Evolutionary conservation across 257 asterid genomes (phyloP).

Genomic region (Plantago ovata): DNA sequence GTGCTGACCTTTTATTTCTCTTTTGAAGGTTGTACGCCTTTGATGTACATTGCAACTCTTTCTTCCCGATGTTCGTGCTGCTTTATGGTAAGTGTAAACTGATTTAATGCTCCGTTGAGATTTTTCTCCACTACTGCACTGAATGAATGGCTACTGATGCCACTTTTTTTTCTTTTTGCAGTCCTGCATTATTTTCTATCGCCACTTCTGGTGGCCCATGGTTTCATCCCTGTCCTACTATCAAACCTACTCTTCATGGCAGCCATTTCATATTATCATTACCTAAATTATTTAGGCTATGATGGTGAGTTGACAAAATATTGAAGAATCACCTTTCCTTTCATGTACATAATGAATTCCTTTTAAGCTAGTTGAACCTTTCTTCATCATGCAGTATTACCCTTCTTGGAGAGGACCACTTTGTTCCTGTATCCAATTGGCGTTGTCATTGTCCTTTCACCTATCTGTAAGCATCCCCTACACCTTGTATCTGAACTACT

Average conservation of each 20-base stretch:
- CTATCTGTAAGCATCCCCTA: constrained; percentile 46
- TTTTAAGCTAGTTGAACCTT: not conserved
- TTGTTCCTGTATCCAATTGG: constrained; percentile 96
- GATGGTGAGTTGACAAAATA: constrained; percentile 59
- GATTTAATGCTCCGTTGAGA: constrained; percentile 11
- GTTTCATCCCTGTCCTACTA: constrained; percentile 77
- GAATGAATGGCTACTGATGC: constrained; percentile 21
- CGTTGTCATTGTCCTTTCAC: constrained; percentile 69
- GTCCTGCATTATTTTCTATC: constrained; percentile 86
- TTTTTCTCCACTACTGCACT: constrained; percentile 16
- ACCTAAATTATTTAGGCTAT: constrained; percentile 90
- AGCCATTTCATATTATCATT: constrained; percentile 88
- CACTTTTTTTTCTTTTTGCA: constrained; percentile 30
- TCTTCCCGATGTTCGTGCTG: constrained; percentile 90
- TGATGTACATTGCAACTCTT: constrained; percentile 99
- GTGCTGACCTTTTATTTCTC: constrained; percentile 26
- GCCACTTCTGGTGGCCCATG: constrained; percentile 92
- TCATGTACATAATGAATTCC: not conserved
- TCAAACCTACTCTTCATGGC: constrained; percentile 95
- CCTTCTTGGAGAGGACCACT: constrained; percentile 98
- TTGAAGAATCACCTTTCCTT: constrained; percentile 14
- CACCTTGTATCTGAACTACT: not conserved
- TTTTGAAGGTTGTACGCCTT: constrained; percentile 93
- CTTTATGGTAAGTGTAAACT: constrained; percentile 61
- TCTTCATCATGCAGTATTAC: constrained; percentile 61